Conservation (phyloP, 345 rosid species). For the Euclidium syriacum region DNA sequence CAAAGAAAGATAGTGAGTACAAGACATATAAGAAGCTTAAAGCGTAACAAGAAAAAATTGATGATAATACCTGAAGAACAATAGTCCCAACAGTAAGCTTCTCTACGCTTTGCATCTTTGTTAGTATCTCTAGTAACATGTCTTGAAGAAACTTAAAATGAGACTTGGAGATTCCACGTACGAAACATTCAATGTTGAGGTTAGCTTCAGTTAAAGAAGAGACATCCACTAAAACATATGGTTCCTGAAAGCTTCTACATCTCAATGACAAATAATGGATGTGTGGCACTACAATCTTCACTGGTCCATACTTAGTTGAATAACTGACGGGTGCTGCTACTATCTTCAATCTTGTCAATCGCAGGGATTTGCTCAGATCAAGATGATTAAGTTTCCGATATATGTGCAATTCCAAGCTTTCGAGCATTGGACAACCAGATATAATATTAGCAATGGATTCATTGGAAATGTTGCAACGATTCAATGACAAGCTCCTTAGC, state of each 20-base stretch:
- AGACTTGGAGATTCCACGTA: background rate
- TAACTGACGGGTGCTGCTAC: no score
- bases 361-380: background rate
- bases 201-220: constrained; percentile 8
- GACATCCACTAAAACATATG: background rate
- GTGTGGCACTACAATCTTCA: background rate
- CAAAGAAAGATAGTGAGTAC: no score
- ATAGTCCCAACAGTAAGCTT: constrained; percentile 7
- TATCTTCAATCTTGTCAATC: background rate
- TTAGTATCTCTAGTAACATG: background rate
- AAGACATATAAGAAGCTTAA: no score
- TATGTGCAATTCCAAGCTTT: no score
- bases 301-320: no score
- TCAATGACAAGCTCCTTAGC: no score
- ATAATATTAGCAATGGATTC: no score
- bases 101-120: constrained; percentile 3
- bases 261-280: background rate
- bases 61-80: constrained; percentile 18
- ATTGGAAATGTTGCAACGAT: no score
- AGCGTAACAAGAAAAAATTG: no score
- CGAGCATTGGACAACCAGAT: no score
- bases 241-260: background rate
- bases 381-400: no score
- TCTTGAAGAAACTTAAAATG: background rate
- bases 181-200: background rate